Evolutionary conservation across 2,329 filamentous ascomycete genomes (phyloP).

Genomic region (Cytospora mali): DNA sequence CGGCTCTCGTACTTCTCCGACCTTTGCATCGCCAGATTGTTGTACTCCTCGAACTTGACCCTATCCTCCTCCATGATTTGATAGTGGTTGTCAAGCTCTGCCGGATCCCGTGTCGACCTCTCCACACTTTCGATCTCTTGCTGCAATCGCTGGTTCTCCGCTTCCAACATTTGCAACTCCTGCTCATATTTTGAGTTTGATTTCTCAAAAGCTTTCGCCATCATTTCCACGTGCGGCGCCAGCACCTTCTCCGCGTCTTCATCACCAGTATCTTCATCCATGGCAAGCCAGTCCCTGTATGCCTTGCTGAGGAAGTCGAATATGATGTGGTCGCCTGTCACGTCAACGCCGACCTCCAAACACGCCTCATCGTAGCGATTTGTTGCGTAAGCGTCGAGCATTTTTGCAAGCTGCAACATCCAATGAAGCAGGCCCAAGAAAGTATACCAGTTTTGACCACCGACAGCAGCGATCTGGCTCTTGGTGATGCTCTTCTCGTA

Average conservation of each 20-base stretch:
- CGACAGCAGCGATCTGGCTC: conserved; percentile 91
- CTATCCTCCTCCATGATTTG: conserved; percentile 94
- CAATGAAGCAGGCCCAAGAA: conserved; percentile 94
- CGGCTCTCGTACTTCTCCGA: conserved; percentile 86
- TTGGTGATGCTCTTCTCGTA: conserved; percentile 96
- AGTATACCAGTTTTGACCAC: conserved; percentile 94
- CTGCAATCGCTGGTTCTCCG: conserved; percentile 76
- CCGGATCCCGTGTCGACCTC: conserved; percentile 81
- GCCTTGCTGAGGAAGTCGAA: conserved; percentile 89
- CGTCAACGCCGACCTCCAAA: conserved; percentile 82
- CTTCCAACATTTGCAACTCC: conserved; percentile 83
- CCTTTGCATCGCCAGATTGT: conserved; percentile 78
- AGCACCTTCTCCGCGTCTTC: conserved; percentile 80
- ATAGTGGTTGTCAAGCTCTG: conserved; percentile 84
- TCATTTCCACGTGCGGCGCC: conserved; percentile 80
- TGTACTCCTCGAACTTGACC: conserved; percentile 94
- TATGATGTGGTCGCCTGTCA: conserved; percentile 87
- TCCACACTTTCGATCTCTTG: conserved; percentile 89
- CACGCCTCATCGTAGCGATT: conserved; percentile 90
- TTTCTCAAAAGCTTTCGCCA: conserved; percentile 85
- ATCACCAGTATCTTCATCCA: conserved; percentile 85
- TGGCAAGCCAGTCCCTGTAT: conserved; percentile 91
- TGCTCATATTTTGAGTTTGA: conserved; percentile 83
- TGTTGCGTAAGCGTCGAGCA: conserved; percentile 80
- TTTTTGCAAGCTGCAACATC: conserved; percentile 97